A percentile compares a stretch with the other conserved stretches of the same genome.
phyloP scores from a whole-genome alignment of 2,329 filamentous ascomycete genomes.

The Colletotrichum spinosum region DNA sequence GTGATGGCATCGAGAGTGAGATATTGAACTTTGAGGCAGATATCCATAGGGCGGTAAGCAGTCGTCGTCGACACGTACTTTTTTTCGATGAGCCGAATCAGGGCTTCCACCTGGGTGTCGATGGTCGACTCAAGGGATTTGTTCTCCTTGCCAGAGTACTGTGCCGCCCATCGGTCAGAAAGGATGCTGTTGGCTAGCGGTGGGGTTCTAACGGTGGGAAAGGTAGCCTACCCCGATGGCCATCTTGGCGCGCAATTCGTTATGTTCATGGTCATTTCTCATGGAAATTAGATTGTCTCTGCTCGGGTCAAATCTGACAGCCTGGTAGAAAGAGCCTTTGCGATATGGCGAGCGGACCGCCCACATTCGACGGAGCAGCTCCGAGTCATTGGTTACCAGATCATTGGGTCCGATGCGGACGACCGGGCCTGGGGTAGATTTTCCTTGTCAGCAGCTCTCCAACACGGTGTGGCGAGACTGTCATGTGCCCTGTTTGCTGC shows the following conservation, averaged over 20 bases:
- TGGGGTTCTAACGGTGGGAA: not conserved
- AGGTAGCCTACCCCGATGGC: conserved; percentile 52
- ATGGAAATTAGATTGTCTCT: conserved; percentile 48
- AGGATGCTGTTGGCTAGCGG: not conserved
- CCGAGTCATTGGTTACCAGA: conserved; percentile 49
- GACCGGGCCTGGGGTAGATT: conserved; percentile 44
- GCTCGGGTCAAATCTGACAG: conserved; percentile 46
- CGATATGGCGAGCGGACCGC: conserved; percentile 47
- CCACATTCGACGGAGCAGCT: conserved; percentile 48
- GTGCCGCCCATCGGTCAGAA: not conserved
- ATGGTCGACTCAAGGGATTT: conserved; percentile 60
- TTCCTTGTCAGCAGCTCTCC: conserved; percentile 36
- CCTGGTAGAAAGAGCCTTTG: conserved; percentile 53
- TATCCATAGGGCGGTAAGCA: conserved; percentile 57
- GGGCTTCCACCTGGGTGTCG: conserved; percentile 57
- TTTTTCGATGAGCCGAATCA: conserved; percentile 60
- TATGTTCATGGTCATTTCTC: conserved; percentile 54
- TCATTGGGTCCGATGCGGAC: conserved; percentile 51
- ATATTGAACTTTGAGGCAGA: conserved; percentile 61
- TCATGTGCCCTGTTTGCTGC: not conserved
- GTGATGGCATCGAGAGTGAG: conserved; percentile 69
- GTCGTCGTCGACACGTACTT: conserved; percentile 54
- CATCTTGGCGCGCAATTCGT: conserved; percentile 58
- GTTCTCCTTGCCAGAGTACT: conserved; percentile 68
- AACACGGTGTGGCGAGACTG: conserved; percentile 12